Base-by-base conservation (phyloP, 1,284 basidiomycete genomes). In the Erythrobasidium hasegawianum region DNA sequence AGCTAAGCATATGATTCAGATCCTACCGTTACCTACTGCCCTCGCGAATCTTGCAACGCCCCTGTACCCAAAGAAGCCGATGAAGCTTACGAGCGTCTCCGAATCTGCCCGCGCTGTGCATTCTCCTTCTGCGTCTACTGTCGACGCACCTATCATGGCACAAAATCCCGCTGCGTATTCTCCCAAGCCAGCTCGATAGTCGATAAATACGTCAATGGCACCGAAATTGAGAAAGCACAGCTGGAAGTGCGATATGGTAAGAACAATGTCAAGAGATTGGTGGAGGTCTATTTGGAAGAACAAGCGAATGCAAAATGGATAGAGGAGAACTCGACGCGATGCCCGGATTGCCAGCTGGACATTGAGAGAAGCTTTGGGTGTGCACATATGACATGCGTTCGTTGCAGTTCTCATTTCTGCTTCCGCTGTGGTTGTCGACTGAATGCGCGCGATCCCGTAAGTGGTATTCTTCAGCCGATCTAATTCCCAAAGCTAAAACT, bases 361-460 rank as follows among this genome's bases (percentile, higher is more conserved):
- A 84, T 89, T n/a, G 85, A 90, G 76, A 89, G 90, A 78, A 83
- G 81, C 18, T 71, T 81, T 57, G 87, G 88, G 0, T 90, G 87
- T 20, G 39, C 53, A 45, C 69, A 88, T 86, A 88, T 88, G 86
- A 87, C 83, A 7, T 89, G 88, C 78, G 90, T 87, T 72, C 82
- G 85, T 3, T 90, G 72, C 54, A 57, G 72, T 9, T 68, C 76
- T 1, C 82, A 80, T 70, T 75, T n/a, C n/a, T n/a, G n/a, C n/a
- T n/a, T n/a, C n/a, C n/a, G n/a, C n/a, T n/a, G n/a, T n/a, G n/a
- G n/a, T n/a, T n/a, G n/a, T n/a, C n/a, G n/a, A n/a, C n/a, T 90
- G 47, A 68, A 76, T 0, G 74, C 78, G 5, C 71, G 68, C 9
- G 78, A 87, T 69, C 87, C 87, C 0, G 90, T 89, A 72, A 74